A percentile compares a stretch with the other conserved stretches of the same genome.
Evolutionary conservation across 2,329 filamentous ascomycete genomes (phyloP).

Genomic region (Claviceps monticola): DNA sequence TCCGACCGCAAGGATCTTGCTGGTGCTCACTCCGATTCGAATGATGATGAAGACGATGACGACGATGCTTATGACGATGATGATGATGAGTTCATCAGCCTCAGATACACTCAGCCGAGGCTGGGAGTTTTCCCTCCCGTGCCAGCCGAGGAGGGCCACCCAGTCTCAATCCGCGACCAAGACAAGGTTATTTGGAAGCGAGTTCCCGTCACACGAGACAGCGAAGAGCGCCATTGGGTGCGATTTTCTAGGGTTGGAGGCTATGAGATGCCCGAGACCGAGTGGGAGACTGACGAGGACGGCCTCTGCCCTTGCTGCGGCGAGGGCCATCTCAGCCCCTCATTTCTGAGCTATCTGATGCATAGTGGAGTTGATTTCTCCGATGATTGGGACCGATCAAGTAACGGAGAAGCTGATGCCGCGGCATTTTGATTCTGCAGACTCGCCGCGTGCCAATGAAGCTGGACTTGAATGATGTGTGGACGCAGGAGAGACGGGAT

Average conservation of each 20-base stretch:
- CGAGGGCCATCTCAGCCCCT: conserved; percentile 22
- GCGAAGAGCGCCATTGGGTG: conserved; percentile 29
- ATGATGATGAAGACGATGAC: not conserved
- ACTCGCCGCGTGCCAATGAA: not conserved
- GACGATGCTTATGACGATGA: conserved; percentile 16
- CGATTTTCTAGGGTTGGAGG: conserved; percentile 30
- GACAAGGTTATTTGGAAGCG: conserved; percentile 37
- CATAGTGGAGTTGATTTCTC: conserved; percentile 5
- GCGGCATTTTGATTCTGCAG: not conserved
- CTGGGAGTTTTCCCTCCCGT: conserved; percentile 24
- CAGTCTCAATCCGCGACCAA: conserved; percentile 25
- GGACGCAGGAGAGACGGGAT: not conserved
- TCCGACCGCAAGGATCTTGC: conserved; percentile 21
- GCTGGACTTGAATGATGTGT: not conserved
- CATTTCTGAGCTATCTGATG: conserved; percentile 19
- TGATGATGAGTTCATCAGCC: conserved; percentile 7
- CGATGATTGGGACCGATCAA: conserved; percentile 3
- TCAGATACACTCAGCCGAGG: conserved; percentile 14
- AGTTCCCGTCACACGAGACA: conserved; percentile 28
- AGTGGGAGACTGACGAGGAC: conserved; percentile 22
- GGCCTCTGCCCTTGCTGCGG: conserved; percentile 27
- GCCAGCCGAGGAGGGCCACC: conserved; percentile 29
- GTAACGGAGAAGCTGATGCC: not conserved
- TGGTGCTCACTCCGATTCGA: not conserved
- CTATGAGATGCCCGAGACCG: conserved; percentile 20